Conservation (phyloP, 768 basidiomycete genomes). For the Leccinum imitatum region DNA sequence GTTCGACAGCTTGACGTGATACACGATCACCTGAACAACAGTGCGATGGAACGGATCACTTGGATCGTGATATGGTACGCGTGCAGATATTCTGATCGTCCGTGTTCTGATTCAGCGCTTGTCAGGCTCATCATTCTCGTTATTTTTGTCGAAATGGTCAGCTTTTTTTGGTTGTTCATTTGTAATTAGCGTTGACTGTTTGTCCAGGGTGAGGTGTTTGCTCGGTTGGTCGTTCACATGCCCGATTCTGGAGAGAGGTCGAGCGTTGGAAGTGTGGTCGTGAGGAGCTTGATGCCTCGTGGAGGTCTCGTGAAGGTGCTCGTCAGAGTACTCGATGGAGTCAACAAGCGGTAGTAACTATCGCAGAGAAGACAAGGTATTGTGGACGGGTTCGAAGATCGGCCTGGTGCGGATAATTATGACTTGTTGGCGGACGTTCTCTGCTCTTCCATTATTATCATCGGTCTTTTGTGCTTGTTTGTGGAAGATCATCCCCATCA, state of each 20-base stretch:
- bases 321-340: slow-evolving; percentile 16
- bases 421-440: not conserved
- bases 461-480: not conserved
- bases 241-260: slow-evolving; percentile 3
- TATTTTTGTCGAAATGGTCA: slow-evolving; percentile 81
- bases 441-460: not conserved
- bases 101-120: slow-evolving; percentile 23
- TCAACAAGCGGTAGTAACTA: slow-evolving; percentile 2
- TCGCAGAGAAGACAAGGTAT: not conserved
- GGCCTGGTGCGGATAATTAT: not conserved
- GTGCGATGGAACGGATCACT: slow-evolving; percentile 89
- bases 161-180: slow-evolving; percentile 20
- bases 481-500: not conserved
- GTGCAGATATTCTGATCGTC: slow-evolving; percentile 44
- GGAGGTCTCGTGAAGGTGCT: slow-evolving; percentile 26
- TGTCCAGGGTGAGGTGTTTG: slow-evolving; percentile 74
- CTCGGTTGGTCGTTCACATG: slow-evolving; percentile 66
- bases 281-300: slow-evolving; percentile 22
- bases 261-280: slow-evolving; percentile 4
- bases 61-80: slow-evolving; percentile 67
- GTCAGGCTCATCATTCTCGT: slow-evolving; percentile 85
- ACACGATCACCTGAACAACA: slow-evolving; percentile 89
- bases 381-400: not conserved
- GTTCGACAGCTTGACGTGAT: slow-evolving; percentile 77
- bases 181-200: not conserved